A percentile compares a stretch with the other conserved stretches of the same genome.
Conservation (phyloP, 2,329 filamentous ascomycete species). For the Fusarium denticulatum region DNA sequence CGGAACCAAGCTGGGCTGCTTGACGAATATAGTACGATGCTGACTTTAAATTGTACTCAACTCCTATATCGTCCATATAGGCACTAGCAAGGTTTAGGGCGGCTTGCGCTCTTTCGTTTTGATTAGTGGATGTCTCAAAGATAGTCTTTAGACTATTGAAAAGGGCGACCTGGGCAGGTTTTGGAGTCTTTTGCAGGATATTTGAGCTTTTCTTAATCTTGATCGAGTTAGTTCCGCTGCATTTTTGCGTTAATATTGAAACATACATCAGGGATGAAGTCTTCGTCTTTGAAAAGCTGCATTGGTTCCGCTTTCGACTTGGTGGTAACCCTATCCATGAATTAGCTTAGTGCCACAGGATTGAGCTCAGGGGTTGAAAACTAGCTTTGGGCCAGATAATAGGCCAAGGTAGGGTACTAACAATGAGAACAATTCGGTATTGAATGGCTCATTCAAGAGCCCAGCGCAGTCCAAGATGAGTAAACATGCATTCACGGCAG, state of each 20-base stretch:
- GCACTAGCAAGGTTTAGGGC: not conserved
- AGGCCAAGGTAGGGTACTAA: accelerated
- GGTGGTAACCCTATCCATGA: not conserved
- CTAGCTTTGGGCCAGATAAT: accelerated
- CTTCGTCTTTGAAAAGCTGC: not conserved
- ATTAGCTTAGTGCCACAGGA: not conserved
- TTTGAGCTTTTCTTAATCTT: not conserved
- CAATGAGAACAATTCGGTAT: not conserved
- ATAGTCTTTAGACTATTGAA: not conserved
- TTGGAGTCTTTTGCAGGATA: not conserved
- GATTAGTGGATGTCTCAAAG: not conserved
- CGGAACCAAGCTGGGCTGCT: not conserved
- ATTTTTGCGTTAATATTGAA: too few species aligned
- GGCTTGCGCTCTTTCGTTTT: not conserved
- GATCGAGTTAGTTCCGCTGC: not conserved
- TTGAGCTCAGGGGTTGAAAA: not conserved
- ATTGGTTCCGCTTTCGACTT: not conserved
- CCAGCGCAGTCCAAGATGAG: not conserved
- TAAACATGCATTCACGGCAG: not conserved
- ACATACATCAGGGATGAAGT: not conserved
- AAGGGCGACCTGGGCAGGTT: not conserved
- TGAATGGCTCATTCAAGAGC: not conserved
- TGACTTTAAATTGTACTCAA: not conserved
- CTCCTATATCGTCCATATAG: not conserved
- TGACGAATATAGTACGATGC: not conserved